Conservation (phyloP, 306 rosid genomes). For the Myrica gale region DNA sequence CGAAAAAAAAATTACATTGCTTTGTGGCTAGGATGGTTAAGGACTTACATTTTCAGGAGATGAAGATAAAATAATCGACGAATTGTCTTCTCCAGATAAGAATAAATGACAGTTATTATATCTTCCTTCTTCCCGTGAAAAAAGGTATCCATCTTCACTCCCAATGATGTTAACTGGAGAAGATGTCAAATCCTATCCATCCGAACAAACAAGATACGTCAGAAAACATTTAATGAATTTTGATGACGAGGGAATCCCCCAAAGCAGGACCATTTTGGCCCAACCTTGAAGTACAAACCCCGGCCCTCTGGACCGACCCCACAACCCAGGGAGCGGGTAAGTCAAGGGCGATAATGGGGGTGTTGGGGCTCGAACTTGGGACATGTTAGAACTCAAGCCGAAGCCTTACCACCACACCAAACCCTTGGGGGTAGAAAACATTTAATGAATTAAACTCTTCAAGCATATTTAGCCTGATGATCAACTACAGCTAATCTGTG, state of each 20-base stretch:
- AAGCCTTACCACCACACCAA: too few species aligned
- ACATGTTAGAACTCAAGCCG: too few species aligned
- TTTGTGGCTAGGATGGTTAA: background rate
- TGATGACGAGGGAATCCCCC: too few species aligned
- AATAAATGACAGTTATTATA: conserved; percentile 54
- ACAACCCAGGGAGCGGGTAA: too few species aligned
- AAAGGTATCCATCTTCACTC: conserved; percentile 30
- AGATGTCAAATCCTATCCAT: conserved; percentile 44
- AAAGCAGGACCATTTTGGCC: too few species aligned
- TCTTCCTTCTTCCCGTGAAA: conserved; percentile 51
- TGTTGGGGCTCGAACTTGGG: too few species aligned
- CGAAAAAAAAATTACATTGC: background rate
- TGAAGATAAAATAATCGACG: conserved; percentile 41
- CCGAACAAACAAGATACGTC: conserved; percentile 23
- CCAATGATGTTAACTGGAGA: conserved; percentile 27
- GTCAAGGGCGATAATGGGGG: too few species aligned
- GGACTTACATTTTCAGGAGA: conserved; percentile 70
- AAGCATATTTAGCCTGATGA: conserved; percentile 1
- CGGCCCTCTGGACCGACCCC: too few species aligned
- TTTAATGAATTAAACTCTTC: conserved; percentile 11
- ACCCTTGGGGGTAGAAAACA: too few species aligned
- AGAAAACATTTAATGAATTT: conserved; percentile 24
- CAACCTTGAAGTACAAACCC: too few species aligned
- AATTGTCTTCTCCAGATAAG: conserved; percentile 65
- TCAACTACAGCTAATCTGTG: conserved; percentile 3